Percentiles rank a stretch among this genome's conserved stretches.
phyloP scores from a whole-genome alignment of 2,329 filamentous ascomycete genomes.

The Talaromyces marneffei region DNA sequence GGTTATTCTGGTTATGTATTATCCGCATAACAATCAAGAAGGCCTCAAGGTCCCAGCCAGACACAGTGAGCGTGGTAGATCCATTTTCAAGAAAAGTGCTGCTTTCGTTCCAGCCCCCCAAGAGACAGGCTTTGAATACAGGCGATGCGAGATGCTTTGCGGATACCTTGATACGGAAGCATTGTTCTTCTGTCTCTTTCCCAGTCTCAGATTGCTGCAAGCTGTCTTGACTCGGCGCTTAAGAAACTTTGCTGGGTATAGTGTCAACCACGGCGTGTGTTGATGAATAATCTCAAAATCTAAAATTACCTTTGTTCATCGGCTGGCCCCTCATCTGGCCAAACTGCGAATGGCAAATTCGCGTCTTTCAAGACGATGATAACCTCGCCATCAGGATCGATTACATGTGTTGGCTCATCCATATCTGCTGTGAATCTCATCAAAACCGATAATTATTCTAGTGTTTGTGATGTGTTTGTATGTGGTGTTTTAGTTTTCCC shows the following conservation, averaged over 20 bases:
- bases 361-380: background rate
- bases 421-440: background rate
- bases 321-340: background rate
- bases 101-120: constrained; percentile 21
- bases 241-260: background rate
- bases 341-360: background rate
- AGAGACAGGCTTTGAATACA: constrained; percentile 19
- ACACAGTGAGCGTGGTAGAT: constrained; percentile 18
- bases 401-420: background rate
- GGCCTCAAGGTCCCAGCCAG: constrained; percentile 22
- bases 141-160: constrained; percentile 22
- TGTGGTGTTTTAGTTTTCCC: background rate
- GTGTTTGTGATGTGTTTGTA: background rate
- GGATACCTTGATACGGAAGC: constrained; percentile 20
- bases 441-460: background rate
- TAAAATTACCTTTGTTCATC: background rate
- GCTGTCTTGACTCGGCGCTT: background rate
- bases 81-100: constrained; percentile 14
- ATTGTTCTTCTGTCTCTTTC: background rate
- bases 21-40: constrained; percentile 21
- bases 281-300: background rate
- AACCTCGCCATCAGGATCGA: background rate
- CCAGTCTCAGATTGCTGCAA: background rate
- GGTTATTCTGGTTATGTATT: constrained; percentile 18
- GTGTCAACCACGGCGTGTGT: background rate